A percentile compares a stretch with the other conserved stretches of the same genome.
phyloP scores from a whole-genome alignment of 2,329 filamentous ascomycete species.

The Tolypocladium ophioglossoides region DNA sequence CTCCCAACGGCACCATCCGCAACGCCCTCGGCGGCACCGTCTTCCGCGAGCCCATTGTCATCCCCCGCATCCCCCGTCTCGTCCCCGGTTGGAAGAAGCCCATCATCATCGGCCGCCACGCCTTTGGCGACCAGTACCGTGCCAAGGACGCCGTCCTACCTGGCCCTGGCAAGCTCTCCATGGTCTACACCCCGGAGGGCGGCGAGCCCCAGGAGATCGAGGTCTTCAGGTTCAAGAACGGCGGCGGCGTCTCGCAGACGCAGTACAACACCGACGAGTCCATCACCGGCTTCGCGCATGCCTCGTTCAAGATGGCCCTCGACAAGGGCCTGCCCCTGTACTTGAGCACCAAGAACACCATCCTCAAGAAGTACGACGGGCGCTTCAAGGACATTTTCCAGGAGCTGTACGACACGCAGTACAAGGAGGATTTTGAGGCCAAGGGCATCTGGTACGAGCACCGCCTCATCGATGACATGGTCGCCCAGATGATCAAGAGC shows the following conservation, averaged over 20 bases:
- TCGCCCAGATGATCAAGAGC: constrained; percentile 99
- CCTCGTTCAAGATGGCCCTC: constrained; percentile 91
- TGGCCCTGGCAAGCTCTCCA: constrained; percentile 78
- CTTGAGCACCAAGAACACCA: constrained; percentile 99
- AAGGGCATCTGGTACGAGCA: constrained; percentile 99
- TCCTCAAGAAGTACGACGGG: constrained; percentile 97
- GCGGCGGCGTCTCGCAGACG: constrained; percentile 81
- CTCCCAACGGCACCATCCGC: constrained; percentile 83
- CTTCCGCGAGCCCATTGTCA: constrained; percentile 98
- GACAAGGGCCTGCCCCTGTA: constrained; percentile 86
- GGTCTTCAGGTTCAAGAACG: constrained; percentile 80
- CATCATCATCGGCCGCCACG: constrained; percentile 97
- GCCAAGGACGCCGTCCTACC: constrained; percentile 84
- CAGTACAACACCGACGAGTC: constrained; percentile 98
- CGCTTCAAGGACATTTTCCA: constrained; percentile 99
- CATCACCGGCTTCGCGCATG: constrained; percentile 89
- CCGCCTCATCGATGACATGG: constrained; percentile 98
- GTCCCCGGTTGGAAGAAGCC: constrained; percentile 98
- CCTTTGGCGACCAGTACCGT: constrained; percentile 97
- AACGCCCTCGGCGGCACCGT: constrained; percentile 81
- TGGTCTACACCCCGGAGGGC: constrained; percentile 85
- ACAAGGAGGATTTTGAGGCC: constrained; percentile 81
- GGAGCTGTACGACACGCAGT: constrained; percentile 81
- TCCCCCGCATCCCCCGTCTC: constrained; percentile 81
- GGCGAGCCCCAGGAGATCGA: constrained; percentile 76